Evolutionary conservation across 805 yeast genomes (phyloP).

Genomic region (Metschnikowia rubicola): DNA sequence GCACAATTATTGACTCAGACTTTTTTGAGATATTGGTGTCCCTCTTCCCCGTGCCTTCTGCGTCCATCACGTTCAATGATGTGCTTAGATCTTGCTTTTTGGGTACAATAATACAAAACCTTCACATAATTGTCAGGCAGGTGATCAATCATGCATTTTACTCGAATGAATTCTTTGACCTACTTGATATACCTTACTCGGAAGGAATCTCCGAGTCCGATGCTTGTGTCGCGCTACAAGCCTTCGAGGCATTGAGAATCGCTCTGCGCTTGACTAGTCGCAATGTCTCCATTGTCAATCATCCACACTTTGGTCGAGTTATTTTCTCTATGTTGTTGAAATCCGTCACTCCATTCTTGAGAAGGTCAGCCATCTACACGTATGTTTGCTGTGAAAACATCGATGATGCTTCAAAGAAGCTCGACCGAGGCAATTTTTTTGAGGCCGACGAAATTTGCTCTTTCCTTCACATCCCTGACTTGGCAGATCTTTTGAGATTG

Average conservation of each 20-base stretch:
- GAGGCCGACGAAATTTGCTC: conserved; percentile 57
- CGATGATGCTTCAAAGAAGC: conserved; percentile 11
- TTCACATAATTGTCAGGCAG: conserved; percentile 24
- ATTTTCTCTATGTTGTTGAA: conserved; percentile 55
- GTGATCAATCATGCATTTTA: conserved; percentile 27
- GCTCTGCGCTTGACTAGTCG: conserved; percentile 2
- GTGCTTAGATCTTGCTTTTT: conserved; percentile 48
- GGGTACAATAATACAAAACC: conserved; percentile 50
- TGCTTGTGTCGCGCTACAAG: conserved; percentile 19
- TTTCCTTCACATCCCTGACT: conserved; percentile 45
- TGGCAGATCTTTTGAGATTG: conserved; percentile 23
- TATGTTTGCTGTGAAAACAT: conserved; percentile 50
- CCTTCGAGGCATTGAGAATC: conserved; percentile 23
- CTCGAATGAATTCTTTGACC: conserved; percentile 20
- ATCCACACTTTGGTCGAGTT: conserved; percentile 33
- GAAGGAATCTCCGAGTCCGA: conserved; percentile 20
- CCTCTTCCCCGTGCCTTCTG: conserved; percentile 44
- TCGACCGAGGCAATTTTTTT: conserved; percentile 20
- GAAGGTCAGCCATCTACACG: conserved; percentile 58
- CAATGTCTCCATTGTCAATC: conserved; percentile 15
- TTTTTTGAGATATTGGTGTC: conserved; percentile 53
- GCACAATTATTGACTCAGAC: conserved; percentile 41
- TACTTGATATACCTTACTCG: conserved; percentile 38
- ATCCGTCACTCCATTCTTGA: conserved; percentile 58
- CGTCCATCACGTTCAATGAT: conserved; percentile 44